phyloP scores from a whole-genome alignment of 169 alveolate species.

The Babesia microti region DNA sequence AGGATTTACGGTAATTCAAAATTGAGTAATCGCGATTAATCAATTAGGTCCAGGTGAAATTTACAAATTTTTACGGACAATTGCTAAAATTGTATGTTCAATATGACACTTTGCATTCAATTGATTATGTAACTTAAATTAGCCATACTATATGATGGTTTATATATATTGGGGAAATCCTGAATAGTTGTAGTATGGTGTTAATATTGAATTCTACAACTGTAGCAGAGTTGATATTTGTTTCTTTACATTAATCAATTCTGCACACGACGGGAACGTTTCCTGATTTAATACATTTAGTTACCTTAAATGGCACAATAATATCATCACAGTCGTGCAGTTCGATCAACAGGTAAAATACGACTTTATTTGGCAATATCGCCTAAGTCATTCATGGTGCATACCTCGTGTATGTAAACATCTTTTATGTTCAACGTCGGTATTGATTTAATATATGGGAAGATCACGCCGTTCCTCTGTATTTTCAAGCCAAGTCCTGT shows the following conservation, averaged over 20 bases:
- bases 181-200: background rate
- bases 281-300: slow-evolving; percentile 10
- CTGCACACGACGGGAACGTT: slow-evolving; percentile 6
- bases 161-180: background rate
- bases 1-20: slow-evolving; percentile 91
- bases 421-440: slow-evolving; percentile 12
- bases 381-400: slow-evolving; percentile 7
- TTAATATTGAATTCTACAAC: background rate
- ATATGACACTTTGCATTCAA: slow-evolving; percentile 4
- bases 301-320: slow-evolving; percentile 30
- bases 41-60: slow-evolving; percentile 17
- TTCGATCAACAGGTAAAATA: slow-evolving; percentile 25
- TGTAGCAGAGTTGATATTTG: background rate
- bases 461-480: too few species aligned
- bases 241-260: background rate
- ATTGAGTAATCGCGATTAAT: slow-evolving; percentile 46
- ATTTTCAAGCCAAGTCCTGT: too few species aligned
- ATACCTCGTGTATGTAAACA: slow-evolving; percentile 36
- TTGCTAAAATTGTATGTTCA: slow-evolving; percentile 10
- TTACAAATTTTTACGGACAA: slow-evolving; percentile 9
- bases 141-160: background rate
- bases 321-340: slow-evolving; percentile 18
- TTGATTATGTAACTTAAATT: background rate
- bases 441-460: background rate
- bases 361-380: slow-evolving; percentile 12